Evolutionary conservation across 1,139 yeast species (phyloP), one percentile per base, ranked within the genome.

Genomic region (Kurtzmaniella quercitrusa): DNA sequence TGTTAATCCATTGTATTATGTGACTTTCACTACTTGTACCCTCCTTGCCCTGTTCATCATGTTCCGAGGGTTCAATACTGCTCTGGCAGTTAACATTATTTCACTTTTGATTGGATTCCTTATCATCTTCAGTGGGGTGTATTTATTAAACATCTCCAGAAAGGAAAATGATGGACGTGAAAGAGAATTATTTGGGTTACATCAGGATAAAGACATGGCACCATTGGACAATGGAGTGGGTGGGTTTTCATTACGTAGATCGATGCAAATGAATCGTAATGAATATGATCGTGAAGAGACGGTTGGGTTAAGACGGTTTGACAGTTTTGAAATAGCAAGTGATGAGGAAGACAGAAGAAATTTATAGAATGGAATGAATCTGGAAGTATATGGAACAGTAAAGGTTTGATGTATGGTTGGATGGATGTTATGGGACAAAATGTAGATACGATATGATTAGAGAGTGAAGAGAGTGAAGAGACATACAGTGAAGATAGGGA

Each of bases 1-100:
- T 51, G 96, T 89, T 45, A 89, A 90, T 62, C 96, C 96, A 27
- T 71, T 89, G 49, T 89, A 89, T 66, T 89, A 90, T 58, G 97
- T 89, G 45, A 84, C 96, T 0, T 90, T 89, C 66, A 89, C 97
- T 36, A 89, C 96, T 1, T 88, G 87, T 46, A 90, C 96, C 0
- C 73, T 89, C 54, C 74, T 79, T 44, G 96, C 97, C 1, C 87
- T 95, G 33, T 90, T 90, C 62, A 85, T 90, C 51, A 70, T 89
- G 46, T 90, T 89, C 67, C 77, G 84, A 56, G 96, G 96, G 15
- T 90, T 90, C 73, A 88, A 88, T 66, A 88, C 95, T 39, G 71
- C 94, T 3, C 80, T 86, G 19, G 80, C 88, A 27, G 88, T 86
- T 51, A 87, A 88, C 63, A 80, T 89, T 45, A 82, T 89, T 42